These are phyloP conservation scores for Metschnikowia gelsemii DNA, from an alignment of 805 yeast species.

Conservation along the genomic window DNA sequence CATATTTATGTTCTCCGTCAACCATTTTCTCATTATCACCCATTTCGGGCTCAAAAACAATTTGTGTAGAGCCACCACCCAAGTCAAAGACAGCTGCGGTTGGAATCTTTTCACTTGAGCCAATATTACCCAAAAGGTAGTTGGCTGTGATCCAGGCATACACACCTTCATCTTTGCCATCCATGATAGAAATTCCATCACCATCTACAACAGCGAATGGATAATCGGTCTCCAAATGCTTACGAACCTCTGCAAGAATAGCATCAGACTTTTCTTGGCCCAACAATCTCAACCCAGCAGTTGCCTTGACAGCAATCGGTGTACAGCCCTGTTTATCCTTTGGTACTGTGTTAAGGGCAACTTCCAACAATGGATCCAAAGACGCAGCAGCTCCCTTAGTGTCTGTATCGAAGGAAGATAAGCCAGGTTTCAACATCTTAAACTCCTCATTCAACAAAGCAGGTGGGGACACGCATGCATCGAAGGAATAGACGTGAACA, in stretches of 20 bases:
- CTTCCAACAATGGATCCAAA: slow-evolving; percentile 73
- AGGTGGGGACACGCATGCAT: slow-evolving; percentile 84
- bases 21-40: slow-evolving; percentile 57
- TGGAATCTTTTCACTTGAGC: slow-evolving; percentile 66
- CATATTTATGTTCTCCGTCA: slow-evolving; percentile 87
- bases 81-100: slow-evolving; percentile 97
- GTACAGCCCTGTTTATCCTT: slow-evolving; percentile 70
- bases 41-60: slow-evolving; percentile 93
- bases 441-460: slow-evolving; percentile 74
- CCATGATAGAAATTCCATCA: slow-evolving; percentile 90
- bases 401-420: slow-evolving; percentile 80
- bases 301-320: slow-evolving; percentile 95
- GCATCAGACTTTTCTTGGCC: slow-evolving; percentile 72
- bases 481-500: slow-evolving; percentile 90
- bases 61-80: slow-evolving; percentile 98
- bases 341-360: slow-evolving; percentile 80
- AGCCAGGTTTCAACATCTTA: slow-evolving; percentile 88
- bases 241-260: slow-evolving; percentile 74
- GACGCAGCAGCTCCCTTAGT: slow-evolving; percentile 85
- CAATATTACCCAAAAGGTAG: slow-evolving; percentile 90
- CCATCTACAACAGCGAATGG: slow-evolving; percentile 91
- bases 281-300: slow-evolving; percentile 89
- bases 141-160: slow-evolving; percentile 98
- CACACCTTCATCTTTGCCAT: slow-evolving; percentile 96
- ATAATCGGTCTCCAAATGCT: slow-evolving; percentile 71